phyloP scores from a whole-genome alignment of 495 filamentous ascomycete species.

The Penicillium coffeae region DNA sequence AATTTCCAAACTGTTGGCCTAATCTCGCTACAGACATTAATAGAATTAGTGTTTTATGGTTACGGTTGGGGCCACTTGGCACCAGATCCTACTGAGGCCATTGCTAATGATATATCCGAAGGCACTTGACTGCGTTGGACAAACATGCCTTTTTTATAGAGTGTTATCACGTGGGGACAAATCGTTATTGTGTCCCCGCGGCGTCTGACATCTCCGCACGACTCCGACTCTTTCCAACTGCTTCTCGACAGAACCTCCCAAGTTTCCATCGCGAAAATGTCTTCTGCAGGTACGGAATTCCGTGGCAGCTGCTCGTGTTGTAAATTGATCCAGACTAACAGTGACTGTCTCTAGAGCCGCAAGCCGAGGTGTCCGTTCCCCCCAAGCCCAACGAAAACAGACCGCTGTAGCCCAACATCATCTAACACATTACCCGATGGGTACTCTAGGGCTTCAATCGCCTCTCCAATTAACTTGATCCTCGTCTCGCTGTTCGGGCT shows the following conservation, averaged over 20 bases:
- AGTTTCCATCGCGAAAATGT: background rate
- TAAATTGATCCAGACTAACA: background rate
- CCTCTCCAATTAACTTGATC: conserved; percentile 76
- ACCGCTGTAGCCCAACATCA: conserved; percentile 39
- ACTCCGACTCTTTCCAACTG: background rate
- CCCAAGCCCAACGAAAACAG: background rate
- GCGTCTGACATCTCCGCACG: background rate
- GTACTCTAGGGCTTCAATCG: conserved; percentile 53
- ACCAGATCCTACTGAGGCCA: too few relatives aligned
- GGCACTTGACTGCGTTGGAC: background rate
- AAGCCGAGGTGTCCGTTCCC: conserved; percentile 17
- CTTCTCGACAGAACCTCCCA: background rate
- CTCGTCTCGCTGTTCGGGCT: conserved; percentile 66
- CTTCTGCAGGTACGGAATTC: background rate
- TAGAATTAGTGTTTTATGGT: background rate
- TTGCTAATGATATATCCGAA: too few relatives aligned
- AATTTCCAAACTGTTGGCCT: background rate
- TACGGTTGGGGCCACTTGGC: background rate
- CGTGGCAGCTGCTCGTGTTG: background rate
- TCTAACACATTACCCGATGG: too few relatives aligned
- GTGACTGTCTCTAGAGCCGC: background rate
- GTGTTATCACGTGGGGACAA: background rate
- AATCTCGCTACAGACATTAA: background rate
- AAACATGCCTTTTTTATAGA: background rate
- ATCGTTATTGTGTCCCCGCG: background rate